phyloP scores from a whole-genome alignment of 805 yeast species.

The Schwanniomyces polymorphus region DNA sequence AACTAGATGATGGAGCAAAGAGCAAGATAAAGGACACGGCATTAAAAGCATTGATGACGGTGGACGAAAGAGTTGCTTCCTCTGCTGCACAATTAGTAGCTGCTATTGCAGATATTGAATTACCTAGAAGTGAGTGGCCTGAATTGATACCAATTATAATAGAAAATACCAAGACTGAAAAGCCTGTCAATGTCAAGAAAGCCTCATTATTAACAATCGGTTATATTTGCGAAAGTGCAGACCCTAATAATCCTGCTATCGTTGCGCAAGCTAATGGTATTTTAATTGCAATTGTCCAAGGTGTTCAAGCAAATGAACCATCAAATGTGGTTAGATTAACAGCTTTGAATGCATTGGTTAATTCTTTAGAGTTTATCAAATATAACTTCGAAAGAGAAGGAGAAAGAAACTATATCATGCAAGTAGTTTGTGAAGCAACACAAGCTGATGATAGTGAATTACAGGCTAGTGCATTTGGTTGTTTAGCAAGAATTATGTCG shows the following conservation, averaged over 20 bases:
- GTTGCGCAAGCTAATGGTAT: slow-evolving; percentile 88
- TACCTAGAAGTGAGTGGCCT: slow-evolving; percentile 87
- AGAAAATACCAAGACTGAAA: slow-evolving; percentile 78
- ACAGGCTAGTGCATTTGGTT: slow-evolving; percentile 95
- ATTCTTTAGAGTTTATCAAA: slow-evolving; percentile 86
- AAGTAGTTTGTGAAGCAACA: slow-evolving; percentile 98
- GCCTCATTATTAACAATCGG: slow-evolving; percentile 90
- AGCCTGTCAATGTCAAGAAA: slow-evolving; percentile 77
- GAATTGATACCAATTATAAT: slow-evolving; percentile 82
- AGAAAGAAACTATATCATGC: slow-evolving; percentile 96
- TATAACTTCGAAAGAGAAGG: slow-evolving; percentile 89
- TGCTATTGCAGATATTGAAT: slow-evolving; percentile 93
- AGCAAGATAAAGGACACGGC: slow-evolving; percentile 61
- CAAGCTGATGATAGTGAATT: slow-evolving; percentile 79
- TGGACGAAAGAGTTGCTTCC: slow-evolving; percentile 77
- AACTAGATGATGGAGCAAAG: slow-evolving; percentile 55
- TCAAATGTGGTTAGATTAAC: slow-evolving; percentile 76
- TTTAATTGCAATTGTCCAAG: slow-evolving; percentile 93
- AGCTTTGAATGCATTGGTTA: slow-evolving; percentile 88
- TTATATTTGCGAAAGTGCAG: slow-evolving; percentile 93
- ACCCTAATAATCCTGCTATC: slow-evolving; percentile 75
- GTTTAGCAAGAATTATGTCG: slow-evolving; percentile 88
- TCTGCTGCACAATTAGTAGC: slow-evolving; percentile 94
- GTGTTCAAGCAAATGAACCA: slow-evolving; percentile 84
- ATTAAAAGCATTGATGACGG: slow-evolving; percentile 60